Evolutionary conservation across 805 yeast species (phyloP), one percentile per base, ranked within the genome.

Genomic region (Saccharomycopsis amapae): DNA sequence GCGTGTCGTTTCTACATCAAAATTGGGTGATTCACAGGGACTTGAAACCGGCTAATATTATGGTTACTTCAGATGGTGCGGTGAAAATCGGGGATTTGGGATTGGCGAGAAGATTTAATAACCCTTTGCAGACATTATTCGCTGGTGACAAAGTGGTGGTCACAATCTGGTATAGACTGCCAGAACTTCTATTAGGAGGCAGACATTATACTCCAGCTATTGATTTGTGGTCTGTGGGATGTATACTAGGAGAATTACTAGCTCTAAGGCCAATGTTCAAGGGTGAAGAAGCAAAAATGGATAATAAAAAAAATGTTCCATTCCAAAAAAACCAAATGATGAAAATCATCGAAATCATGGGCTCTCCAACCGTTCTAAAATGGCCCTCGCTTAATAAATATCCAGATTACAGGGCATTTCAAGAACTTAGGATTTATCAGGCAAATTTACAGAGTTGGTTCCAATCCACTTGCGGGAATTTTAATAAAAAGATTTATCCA

Each of bases 211-310:
- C 97, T 0, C 89, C 96, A 1, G 88, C 95, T 0, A 80, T 93
- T 41, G 96, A 93, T 65, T 62, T 85, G 30, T 89, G 97, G 97
- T 95, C 97, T 0, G 86, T 85, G 3, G 97, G 97, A 0, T 89
- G 97, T 61, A 89, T 89, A 3, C 67, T 90, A 54, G 97, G 96
- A 0, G 99, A 93, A 60, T 66, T 93, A 42, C 67, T 93, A 12
- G 85, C 95, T 1, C 64, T 93, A 26, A 67, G 96, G 55, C 99
- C 99, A 0, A 81, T 93, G 7, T 93, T 93, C 67, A 93, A 93
- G 62, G 98, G 98, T 44, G 98, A 93, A 63, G 99, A 93, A 59
- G 93, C 95, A 12, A 90, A 90, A 56, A 84, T 90, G 75, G 97
- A 89, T 61, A 85, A 84, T 54, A 90, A 88, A 58, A 89, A 90